These are phyloP conservation scores for Curvularia hawaiiensis DNA, from an alignment of 2,329 filamentous ascomycete species.

Conservation along the genomic window DNA sequence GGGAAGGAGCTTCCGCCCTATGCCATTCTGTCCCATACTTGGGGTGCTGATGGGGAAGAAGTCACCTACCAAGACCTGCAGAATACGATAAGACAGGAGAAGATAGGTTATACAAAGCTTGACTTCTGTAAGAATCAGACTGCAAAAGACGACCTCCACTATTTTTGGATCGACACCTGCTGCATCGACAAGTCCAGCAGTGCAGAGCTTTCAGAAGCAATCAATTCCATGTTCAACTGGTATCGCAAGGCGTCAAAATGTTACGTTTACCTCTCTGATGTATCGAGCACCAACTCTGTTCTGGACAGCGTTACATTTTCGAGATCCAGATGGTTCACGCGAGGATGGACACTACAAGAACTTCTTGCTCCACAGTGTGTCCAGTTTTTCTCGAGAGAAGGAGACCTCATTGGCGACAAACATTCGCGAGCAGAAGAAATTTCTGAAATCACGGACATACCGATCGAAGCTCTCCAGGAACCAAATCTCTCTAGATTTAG, in stretches of 20 bases:
- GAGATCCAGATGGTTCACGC: slow-evolving; percentile 16
- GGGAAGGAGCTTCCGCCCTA: not conserved
- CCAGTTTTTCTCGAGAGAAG: slow-evolving; percentile 21
- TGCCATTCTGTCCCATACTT: slow-evolving; percentile 4
- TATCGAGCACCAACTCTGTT: not conserved
- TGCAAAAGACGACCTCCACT: not conserved
- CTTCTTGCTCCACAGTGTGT: slow-evolving; percentile 24
- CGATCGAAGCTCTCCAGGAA: slow-evolving; percentile 10
- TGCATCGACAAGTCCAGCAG: slow-evolving; percentile 1
- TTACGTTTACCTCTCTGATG: slow-evolving; percentile 6
- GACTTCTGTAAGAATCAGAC: not conserved
- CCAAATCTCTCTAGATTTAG: slow-evolving; percentile 11
- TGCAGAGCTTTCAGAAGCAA: slow-evolving; percentile 1
- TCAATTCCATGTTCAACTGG: slow-evolving; percentile 2
- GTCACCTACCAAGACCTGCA: slow-evolving; percentile 1
- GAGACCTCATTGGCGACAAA: slow-evolving; percentile 13
- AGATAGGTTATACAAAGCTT: not conserved
- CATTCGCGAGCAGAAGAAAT: slow-evolving; percentile 6
- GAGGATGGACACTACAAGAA: slow-evolving; percentile 13
- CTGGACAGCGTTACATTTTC: slow-evolving; percentile 1
- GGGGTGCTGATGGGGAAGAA: not conserved
- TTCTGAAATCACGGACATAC: not conserved
- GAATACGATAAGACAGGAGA: not conserved
- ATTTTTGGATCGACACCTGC: slow-evolving; percentile 2
- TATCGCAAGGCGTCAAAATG: not conserved